Conservation (phyloP, 352 stramenopile species). For the Poterioochromonas sp. region DNA sequence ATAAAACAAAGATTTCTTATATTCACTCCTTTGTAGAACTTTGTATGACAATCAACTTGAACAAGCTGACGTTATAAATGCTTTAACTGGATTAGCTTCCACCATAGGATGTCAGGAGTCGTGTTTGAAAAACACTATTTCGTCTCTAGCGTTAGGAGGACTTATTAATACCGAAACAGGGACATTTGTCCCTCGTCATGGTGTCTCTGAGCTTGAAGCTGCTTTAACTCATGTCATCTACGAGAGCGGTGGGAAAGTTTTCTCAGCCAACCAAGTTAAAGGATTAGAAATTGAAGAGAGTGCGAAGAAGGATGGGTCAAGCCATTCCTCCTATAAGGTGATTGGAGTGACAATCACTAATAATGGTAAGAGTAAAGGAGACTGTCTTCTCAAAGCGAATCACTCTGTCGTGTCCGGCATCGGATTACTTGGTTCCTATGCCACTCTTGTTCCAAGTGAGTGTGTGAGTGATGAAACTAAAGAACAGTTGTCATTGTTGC, state of each 20-base stretch:
- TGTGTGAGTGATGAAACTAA: background rate
- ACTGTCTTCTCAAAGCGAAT: background rate
- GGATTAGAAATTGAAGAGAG: background rate
- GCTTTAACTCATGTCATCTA: background rate
- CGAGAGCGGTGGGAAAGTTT: background rate
- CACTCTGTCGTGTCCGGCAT: conserved; percentile 3
- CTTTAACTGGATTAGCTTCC: background rate
- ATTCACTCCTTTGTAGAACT: no score
- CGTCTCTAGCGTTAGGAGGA: no score
- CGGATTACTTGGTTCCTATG: background rate
- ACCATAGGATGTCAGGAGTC: no score
- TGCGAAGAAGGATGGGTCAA: background rate
- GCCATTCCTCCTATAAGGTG: background rate
- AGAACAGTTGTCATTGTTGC: background rate
- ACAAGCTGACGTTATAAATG: background rate
- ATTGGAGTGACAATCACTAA: background rate
- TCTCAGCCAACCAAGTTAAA: background rate
- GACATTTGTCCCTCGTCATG: background rate
- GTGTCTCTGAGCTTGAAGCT: background rate
- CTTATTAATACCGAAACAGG: conserved; percentile 20
- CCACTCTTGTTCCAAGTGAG: background rate
- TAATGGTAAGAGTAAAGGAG: background rate
- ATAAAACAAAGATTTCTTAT: no score
- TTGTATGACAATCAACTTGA: background rate
- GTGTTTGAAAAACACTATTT: no score